Percentiles rank a stretch among this genome's conserved stretches.
These are phyloP conservation scores for Leccinum subrobustum DNA, from an alignment of 1,284 basidiomycete species.

Conservation along the genomic window DNA sequence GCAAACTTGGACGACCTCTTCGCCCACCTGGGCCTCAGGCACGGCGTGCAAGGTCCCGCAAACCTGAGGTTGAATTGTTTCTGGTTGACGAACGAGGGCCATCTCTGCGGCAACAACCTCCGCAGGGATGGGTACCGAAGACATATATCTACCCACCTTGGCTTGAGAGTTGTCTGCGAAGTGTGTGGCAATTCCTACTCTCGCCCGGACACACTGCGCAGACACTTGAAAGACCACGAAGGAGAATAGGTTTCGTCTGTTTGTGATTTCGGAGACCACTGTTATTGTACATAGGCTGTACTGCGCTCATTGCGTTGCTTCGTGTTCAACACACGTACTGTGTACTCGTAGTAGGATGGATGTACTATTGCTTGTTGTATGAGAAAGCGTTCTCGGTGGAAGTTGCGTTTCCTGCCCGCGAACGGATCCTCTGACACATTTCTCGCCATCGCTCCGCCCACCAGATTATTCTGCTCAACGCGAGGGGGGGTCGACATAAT, in stretches of 20 bases:
- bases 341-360: background rate
- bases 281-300: background rate
- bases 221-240: background rate
- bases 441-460: background rate
- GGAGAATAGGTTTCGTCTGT: background rate
- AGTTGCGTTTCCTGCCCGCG: background rate
- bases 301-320: background rate
- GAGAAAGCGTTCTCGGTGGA: background rate
- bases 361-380: background rate
- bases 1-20: background rate
- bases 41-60: background rate
- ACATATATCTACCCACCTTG: background rate
- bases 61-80: background rate
- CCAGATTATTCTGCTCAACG: background rate
- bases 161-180: background rate
- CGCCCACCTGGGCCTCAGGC: background rate
- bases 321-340: no score
- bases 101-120: background rate
- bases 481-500: background rate
- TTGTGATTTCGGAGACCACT: background rate
- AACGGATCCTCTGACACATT: background rate
- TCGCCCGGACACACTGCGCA: background rate
- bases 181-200: constrained; percentile 14
- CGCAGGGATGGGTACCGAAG: background rate
- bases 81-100: background rate